Conservation (phyloP, 2,329 filamentous ascomycete genomes). For the Fulvia fulva region DNA sequence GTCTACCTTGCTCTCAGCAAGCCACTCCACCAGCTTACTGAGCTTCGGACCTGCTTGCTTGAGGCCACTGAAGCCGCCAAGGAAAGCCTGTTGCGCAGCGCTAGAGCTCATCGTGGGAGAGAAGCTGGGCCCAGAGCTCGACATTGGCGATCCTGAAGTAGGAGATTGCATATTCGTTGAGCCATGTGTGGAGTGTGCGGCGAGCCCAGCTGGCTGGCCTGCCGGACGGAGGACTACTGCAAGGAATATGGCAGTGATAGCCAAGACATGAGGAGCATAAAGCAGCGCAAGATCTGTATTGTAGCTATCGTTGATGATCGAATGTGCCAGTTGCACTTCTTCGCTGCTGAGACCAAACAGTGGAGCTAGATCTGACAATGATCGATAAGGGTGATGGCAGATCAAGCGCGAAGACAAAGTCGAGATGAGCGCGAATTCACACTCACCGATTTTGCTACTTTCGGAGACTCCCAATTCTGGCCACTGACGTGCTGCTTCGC, state of each 20-base stretch:
- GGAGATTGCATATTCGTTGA: slow-evolving; percentile 10
- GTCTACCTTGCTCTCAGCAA: slow-evolving; percentile 81
- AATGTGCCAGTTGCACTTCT: slow-evolving; percentile 72
- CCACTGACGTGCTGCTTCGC: slow-evolving; percentile 82
- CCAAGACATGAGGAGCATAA: slow-evolving; percentile 80
- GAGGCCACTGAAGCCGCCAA: slow-evolving; percentile 29
- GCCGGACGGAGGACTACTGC: slow-evolving; percentile 75
- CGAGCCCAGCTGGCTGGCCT: slow-evolving; percentile 43
- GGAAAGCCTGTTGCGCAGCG: slow-evolving; percentile 36
- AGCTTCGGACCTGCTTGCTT: slow-evolving; percentile 37
- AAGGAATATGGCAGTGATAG: slow-evolving; percentile 80
- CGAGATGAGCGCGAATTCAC: slow-evolving; percentile 87
- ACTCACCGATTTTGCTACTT: slow-evolving; percentile 82
- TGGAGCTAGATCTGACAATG: slow-evolving; percentile 65
- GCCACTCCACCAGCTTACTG: slow-evolving; percentile 65
- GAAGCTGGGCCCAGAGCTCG: slow-evolving; percentile 13
- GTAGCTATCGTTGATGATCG: slow-evolving; percentile 86
- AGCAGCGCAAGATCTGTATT: slow-evolving; percentile 86
- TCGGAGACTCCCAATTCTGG: slow-evolving; percentile 73
- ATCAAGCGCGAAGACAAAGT: slow-evolving; percentile 89
- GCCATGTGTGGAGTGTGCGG: slow-evolving; percentile 37
- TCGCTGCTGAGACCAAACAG: slow-evolving; percentile 71
- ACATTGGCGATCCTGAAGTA: slow-evolving; percentile 25
- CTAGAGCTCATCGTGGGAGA: slow-evolving; percentile 20
- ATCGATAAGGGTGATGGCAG: slow-evolving; percentile 85